Conservation (phyloP, 352 stramenopile genomes). For the Globisporangium nagaii region DNA sequence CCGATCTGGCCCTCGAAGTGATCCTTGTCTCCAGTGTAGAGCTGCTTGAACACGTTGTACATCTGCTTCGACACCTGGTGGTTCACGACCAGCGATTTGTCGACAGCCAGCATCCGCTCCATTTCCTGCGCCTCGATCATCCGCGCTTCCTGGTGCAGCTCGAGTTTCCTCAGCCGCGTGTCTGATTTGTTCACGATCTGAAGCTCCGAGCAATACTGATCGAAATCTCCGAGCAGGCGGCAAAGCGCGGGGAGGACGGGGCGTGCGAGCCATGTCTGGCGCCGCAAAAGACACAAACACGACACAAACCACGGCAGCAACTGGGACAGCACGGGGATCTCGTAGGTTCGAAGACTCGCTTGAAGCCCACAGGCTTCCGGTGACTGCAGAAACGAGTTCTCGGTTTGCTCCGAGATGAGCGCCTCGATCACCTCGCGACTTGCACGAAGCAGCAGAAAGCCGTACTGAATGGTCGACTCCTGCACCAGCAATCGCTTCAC, state of each 20-base stretch:
- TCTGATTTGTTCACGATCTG: conserved; percentile 57
- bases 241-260: conserved; percentile 61
- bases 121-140: conserved; percentile 61
- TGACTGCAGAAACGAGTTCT: conserved; percentile 37
- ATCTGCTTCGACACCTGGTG: conserved; percentile 62
- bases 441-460: conserved; percentile 53
- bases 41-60: conserved; percentile 86
- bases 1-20: conserved; percentile 88
- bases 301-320: conserved; percentile 76
- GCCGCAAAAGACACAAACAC: conserved; percentile 71
- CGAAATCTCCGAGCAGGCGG: conserved; percentile 54
- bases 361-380: conserved; percentile 17
- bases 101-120: conserved; percentile 42
- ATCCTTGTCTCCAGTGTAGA: conserved; percentile 87
- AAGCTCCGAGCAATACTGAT: conserved; percentile 72
- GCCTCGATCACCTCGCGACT: conserved; percentile 46
- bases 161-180: conserved; percentile 55
- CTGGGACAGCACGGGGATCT: conserved; percentile 52
- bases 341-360: conserved; percentile 30
- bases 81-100: conserved; percentile 37
- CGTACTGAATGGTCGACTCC: conserved; percentile 62
- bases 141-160: conserved; percentile 50
- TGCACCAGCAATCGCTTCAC: conserved; percentile 49
- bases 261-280: conserved; percentile 72
- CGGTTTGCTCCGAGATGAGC: conserved; percentile 40